These are phyloP conservation scores for Tulasnella sp. DNA, from an alignment of 768 basidiomycete genomes.

Conservation along the genomic window DNA sequence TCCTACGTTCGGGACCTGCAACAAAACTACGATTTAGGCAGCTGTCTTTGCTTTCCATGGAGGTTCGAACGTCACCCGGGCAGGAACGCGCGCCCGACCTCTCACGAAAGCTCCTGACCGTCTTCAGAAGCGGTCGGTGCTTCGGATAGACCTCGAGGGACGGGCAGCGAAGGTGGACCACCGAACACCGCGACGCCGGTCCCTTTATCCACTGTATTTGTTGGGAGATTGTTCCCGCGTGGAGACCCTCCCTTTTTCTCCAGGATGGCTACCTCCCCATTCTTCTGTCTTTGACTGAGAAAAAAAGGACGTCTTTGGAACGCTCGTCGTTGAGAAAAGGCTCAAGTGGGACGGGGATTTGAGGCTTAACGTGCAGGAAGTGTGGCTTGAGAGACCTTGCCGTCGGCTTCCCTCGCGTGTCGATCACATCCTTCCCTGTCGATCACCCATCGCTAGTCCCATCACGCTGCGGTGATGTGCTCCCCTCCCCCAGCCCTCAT, in stretches of 20 bases:
- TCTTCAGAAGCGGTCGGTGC: background rate
- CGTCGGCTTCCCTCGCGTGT: background rate
- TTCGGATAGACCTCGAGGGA: conserved; percentile 4
- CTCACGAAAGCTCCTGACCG: background rate
- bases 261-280: background rate
- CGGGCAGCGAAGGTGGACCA: background rate
- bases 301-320: background rate
- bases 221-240: background rate
- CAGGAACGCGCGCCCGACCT: background rate
- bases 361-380: background rate
- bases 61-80: background rate
- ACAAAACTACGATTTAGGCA: background rate
- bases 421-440: background rate
- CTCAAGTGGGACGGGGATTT: background rate
- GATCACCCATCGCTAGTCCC: background rate
- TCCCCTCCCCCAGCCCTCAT: background rate
- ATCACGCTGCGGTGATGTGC: background rate
- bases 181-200: conserved; percentile 6
- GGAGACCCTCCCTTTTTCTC: conserved; percentile 2
- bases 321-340: background rate
- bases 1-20: background rate
- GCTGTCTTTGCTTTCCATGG: background rate
- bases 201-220: background rate
- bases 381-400: conserved; percentile 7
- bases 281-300: background rate